phyloP scores from a whole-genome alignment of 345 rosid species.

The Eucalyptus virginea region DNA sequence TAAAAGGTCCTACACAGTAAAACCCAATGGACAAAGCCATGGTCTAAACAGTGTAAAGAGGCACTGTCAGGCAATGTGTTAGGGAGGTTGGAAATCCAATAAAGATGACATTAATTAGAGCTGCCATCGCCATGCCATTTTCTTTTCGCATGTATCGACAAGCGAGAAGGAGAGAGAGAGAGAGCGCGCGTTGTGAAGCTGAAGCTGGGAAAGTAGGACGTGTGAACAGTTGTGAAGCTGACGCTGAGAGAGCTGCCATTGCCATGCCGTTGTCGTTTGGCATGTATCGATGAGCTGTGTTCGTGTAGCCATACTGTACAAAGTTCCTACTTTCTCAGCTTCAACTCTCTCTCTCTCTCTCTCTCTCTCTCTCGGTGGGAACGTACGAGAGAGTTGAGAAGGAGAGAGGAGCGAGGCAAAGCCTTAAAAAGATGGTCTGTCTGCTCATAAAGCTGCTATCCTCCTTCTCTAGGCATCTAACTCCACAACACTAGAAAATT shows the following conservation, averaged over 20 bases:
- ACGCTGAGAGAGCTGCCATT: neutral
- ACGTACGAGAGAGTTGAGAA: neutral
- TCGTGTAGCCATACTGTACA: neutral
- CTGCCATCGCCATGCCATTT: neutral
- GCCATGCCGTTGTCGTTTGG: neutral
- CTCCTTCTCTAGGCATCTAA: neutral
- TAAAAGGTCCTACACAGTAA: neutral
- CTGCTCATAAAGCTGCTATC: neutral
- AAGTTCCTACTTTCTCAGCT: neutral
- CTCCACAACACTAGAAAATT: neutral
- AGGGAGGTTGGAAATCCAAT: neutral
- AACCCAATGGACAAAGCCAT: neutral
- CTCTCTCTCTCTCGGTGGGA: neutral
- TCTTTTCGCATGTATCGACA: neutral
- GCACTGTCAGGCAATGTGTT: neutral
- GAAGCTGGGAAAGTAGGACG: neutral
- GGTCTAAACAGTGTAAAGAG: neutral
- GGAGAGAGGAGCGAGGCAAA: neutral
- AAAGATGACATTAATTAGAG: neutral
- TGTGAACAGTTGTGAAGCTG: neutral
- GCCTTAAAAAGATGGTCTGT: neutral
- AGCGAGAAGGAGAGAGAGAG: neutral
- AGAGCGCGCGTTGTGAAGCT: neutral
- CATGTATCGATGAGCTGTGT: neutral
- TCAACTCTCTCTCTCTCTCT: neutral